Evolutionary conservation across 2,329 filamentous ascomycete species (phyloP).

Genomic region (Claviceps spartinae): DNA sequence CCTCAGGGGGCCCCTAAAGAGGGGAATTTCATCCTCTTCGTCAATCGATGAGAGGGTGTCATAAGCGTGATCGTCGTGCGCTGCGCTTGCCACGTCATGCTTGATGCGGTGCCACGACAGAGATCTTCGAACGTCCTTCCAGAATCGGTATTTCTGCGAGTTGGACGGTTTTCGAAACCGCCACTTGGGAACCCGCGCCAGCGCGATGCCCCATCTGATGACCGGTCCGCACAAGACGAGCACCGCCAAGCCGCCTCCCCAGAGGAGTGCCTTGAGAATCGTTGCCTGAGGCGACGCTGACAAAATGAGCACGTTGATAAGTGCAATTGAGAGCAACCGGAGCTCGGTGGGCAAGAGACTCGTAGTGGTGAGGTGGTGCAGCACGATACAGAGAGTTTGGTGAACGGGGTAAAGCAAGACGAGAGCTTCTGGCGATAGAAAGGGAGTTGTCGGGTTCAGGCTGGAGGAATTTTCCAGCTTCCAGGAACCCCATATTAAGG

Average conservation of each 20-base stretch:
- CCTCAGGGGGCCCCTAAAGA: constrained; percentile 11
- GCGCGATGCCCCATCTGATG: constrained; percentile 68
- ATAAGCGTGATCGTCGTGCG: constrained; percentile 18
- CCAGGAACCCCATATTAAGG: constrained; percentile 31
- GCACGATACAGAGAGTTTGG: constrained; percentile 55
- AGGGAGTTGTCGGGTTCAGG: constrained; percentile 21
- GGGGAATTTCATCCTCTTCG: constrained; percentile 14
- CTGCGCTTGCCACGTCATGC: constrained; percentile 20
- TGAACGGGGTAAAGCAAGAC: constrained; percentile 71
- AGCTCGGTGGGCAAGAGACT: constrained; percentile 79
- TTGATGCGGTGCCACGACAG: constrained; percentile 35
- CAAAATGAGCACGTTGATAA: constrained; percentile 71
- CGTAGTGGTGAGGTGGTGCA: constrained; percentile 75
- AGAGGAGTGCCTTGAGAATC: constrained; percentile 75
- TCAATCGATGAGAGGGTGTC: constrained; percentile 20
- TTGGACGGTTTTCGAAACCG: constrained; percentile 53
- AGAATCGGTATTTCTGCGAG: constrained; percentile 21
- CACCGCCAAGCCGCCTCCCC: constrained; percentile 66
- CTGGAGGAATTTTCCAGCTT: constrained; percentile 18
- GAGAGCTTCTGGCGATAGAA: constrained; percentile 39
- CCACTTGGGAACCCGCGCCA: constrained; percentile 86
- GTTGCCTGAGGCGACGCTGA: constrained; percentile 69
- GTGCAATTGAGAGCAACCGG: constrained; percentile 67
- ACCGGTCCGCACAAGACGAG: constrained; percentile 61
- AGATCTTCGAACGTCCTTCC: constrained; percentile 25